These are phyloP conservation scores for Xylariaceae sp. DNA, from an alignment of 2,329 filamentous ascomycete genomes.

Conservation along the genomic window DNA sequence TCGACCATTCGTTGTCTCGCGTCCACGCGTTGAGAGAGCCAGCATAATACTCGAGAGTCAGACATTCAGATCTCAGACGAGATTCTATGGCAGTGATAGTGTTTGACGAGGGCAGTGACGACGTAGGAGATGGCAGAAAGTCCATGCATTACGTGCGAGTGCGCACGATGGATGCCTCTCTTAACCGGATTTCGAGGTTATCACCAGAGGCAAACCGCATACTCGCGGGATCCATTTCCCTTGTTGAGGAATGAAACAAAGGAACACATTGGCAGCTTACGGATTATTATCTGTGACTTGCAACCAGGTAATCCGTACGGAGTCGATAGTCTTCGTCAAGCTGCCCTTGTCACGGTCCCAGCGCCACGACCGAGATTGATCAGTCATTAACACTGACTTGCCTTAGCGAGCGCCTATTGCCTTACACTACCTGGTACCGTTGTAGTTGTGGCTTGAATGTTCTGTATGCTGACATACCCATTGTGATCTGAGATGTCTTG, in stretches of 20 bases:
- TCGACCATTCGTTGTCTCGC: background rate
- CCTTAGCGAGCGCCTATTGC: background rate
- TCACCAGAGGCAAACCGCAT: background rate
- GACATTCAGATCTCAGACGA: background rate
- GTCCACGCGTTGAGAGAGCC: background rate
- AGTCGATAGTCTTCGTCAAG: background rate
- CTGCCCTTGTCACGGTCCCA: background rate
- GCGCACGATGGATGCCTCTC: background rate
- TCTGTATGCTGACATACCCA: constrained; percentile 8
- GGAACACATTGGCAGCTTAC: background rate
- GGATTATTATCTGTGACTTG: background rate
- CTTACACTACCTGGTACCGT: background rate
- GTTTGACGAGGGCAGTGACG: background rate
- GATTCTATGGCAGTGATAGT: background rate
- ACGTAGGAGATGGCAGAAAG: background rate
- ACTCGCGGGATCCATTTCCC: constrained; percentile 1
- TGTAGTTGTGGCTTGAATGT: background rate
- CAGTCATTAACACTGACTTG: background rate
- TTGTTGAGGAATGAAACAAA: constrained; percentile 8
- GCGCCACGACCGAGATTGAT: background rate
- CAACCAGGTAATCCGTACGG: background rate
- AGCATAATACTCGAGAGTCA: background rate
- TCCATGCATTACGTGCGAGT: background rate
- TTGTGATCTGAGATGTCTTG: constrained; percentile 6
- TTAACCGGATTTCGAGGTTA: background rate